Evolutionary conservation across 176 grass and related monocot genomes (phyloP).

Genomic region (Pharus latifolius): DNA sequence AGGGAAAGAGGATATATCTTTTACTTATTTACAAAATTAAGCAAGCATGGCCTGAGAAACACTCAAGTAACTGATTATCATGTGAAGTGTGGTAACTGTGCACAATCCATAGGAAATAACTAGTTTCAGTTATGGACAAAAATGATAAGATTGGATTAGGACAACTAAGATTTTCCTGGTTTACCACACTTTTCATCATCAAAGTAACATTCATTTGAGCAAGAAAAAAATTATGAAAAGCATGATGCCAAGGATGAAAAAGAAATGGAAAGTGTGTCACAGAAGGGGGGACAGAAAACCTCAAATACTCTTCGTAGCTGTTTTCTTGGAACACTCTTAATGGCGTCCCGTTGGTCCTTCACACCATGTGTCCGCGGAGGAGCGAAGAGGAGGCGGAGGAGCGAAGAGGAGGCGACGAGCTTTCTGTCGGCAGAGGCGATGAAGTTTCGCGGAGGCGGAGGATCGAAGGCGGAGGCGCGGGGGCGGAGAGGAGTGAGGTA

Average conservation of each 20-base stretch:
- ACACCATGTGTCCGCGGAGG: constrained; percentile 89
- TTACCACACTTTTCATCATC: background rate
- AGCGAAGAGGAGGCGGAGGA: too few relatives aligned
- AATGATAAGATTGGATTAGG: background rate
- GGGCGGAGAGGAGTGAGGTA: too few relatives aligned
- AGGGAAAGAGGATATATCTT: background rate
- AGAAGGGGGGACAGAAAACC: constrained; percentile 33
- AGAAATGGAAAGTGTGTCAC: background rate
- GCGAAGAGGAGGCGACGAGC: too few relatives aligned
- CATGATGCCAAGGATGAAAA: background rate
- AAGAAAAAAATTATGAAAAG: background rate
- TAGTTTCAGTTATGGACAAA: background rate
- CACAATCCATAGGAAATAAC: background rate
- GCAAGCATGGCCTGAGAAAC: background rate
- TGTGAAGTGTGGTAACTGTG: background rate
- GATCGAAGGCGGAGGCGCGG: too few relatives aligned
- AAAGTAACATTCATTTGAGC: background rate
- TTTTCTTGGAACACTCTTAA: constrained; percentile 63
- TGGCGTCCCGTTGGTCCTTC: constrained; percentile 82
- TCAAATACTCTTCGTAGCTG: constrained; percentile 77
- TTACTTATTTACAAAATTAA: constrained; percentile 12
- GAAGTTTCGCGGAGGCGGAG: too few relatives aligned
- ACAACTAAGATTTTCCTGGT: background rate
- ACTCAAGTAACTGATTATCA: constrained; percentile 12
- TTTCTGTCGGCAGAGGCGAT: too few relatives aligned